phyloP scores from a whole-genome alignment of 1,139 yeast species.

The Taphrina confusa region DNA sequence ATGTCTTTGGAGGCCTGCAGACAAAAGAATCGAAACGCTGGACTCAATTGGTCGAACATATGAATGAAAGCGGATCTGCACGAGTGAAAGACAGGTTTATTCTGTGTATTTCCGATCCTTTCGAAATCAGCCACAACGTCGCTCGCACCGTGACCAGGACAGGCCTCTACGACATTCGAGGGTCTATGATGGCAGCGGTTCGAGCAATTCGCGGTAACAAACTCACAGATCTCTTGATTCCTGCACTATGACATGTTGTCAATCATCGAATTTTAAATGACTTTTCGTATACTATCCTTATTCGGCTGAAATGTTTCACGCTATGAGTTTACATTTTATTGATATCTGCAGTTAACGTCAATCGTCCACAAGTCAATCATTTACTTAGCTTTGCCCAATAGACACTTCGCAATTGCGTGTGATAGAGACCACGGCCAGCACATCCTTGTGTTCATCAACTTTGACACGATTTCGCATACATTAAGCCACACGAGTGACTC shows the following conservation, averaged over 20 bases:
- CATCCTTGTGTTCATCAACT: no score
- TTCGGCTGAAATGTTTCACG: background rate
- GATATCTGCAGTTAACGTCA: no score
- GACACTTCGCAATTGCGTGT: no score
- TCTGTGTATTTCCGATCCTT: constrained; percentile 35
- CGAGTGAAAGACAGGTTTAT: constrained; percentile 28
- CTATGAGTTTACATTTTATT: background rate
- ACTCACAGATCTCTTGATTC: constrained; percentile 22
- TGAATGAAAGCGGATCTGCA: constrained; percentile 28
- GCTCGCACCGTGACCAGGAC: constrained; percentile 37
- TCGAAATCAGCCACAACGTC: constrained; percentile 39
- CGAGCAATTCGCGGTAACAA: constrained; percentile 31
- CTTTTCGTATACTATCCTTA: background rate
- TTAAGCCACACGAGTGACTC: no score
- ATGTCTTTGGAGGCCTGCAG: constrained; percentile 35
- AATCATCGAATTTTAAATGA: no score
- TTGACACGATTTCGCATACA: no score
- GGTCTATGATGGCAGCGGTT: constrained; percentile 37
- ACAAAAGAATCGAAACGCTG: constrained; percentile 36
- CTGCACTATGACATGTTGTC: no score
- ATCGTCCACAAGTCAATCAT: no score
- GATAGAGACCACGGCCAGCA: no score
- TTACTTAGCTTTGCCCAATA: no score
- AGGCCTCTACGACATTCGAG: constrained; percentile 35
- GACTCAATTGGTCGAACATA: constrained; percentile 35